Percentiles rank a stretch among this genome's conserved stretches.
Conservation (phyloP, 2,329 filamentous ascomycete genomes). For the Fusarium chuoi region DNA sequence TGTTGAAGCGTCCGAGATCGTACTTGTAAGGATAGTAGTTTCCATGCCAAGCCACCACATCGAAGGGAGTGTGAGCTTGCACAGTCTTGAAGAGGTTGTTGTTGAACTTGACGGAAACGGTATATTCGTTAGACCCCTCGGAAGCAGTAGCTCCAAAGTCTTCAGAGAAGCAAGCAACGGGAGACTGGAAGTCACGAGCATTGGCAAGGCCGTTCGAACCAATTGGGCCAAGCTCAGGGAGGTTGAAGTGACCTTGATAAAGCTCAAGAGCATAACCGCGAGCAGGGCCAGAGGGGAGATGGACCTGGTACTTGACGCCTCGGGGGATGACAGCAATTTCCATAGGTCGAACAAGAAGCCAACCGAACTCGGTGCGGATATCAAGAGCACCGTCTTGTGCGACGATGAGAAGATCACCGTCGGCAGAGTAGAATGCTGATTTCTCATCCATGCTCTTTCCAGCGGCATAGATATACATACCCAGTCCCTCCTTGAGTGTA, state of each 20-base stretch:
- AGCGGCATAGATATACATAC: conserved; percentile 83
- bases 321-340: conserved; percentile 82
- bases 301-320: conserved; percentile 78
- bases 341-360: conserved; percentile 78
- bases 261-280: conserved; percentile 81
- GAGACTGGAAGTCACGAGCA: conserved; percentile 78
- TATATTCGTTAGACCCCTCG: conserved; percentile 53
- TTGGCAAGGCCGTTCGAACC: conserved; percentile 81
- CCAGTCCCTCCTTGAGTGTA: conserved; percentile 80
- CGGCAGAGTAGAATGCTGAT: conserved; percentile 84
- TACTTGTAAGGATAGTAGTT: conserved; percentile 86
- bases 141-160: conserved; percentile 56
- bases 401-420: conserved; percentile 82
- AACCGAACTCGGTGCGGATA: conserved; percentile 81
- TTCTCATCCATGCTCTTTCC: conserved; percentile 80
- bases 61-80: conserved; percentile 79
- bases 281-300: conserved; percentile 68
- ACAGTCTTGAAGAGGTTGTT: conserved; percentile 72
- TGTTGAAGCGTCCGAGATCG: conserved; percentile 80
- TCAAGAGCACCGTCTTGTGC: conserved; percentile 79
- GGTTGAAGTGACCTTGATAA: conserved; percentile 76
- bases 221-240: conserved; percentile 79
- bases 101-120: conserved; percentile 72
- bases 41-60: conserved; percentile 84
- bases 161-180: conserved; percentile 76